These are phyloP conservation scores for Microdochium nivale DNA, from an alignment of 2,329 filamentous ascomycete species.

Conservation along the genomic window DNA sequence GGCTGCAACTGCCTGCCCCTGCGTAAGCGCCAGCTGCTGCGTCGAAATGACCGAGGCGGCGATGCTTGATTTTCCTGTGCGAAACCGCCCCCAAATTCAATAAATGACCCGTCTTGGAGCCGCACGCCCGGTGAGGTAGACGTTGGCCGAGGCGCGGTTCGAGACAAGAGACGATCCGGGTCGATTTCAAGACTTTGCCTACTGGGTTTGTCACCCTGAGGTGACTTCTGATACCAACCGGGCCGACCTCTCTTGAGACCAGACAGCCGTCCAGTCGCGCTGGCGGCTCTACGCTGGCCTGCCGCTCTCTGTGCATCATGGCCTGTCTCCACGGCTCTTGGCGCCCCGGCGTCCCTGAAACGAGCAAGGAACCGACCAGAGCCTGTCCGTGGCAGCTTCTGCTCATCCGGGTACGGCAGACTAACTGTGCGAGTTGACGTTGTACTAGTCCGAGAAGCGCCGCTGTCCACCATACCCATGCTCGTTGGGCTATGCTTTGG, in stretches of 20 bases:
- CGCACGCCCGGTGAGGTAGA: neutral
- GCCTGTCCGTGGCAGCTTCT: neutral
- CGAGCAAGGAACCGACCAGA: neutral
- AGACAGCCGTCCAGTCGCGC: neutral
- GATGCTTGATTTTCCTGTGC: neutral
- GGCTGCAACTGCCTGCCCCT: neutral
- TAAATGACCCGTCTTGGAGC: neutral
- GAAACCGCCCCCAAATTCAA: neutral
- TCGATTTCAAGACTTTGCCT: too few species aligned
- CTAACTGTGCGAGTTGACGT: neutral
- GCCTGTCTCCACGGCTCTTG: too few species aligned
- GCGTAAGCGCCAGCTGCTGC: neutral
- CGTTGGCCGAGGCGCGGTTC: neutral
- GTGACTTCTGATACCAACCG: neutral
- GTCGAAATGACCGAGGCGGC: neutral
- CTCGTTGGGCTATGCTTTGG: conserved; percentile 11
- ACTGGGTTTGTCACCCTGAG: too few species aligned
- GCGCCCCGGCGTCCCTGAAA: too few species aligned
- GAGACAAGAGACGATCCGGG: too few species aligned
- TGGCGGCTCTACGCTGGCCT: too few species aligned
- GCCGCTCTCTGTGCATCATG: too few species aligned
- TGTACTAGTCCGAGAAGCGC: neutral
- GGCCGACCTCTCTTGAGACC: neutral
- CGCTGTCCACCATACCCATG: conserved; percentile 14
- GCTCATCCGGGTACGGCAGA: neutral